Evolutionary conservation across 2,329 filamentous ascomycete species (phyloP).

Genomic region (Malbranchea zuffiana): DNA sequence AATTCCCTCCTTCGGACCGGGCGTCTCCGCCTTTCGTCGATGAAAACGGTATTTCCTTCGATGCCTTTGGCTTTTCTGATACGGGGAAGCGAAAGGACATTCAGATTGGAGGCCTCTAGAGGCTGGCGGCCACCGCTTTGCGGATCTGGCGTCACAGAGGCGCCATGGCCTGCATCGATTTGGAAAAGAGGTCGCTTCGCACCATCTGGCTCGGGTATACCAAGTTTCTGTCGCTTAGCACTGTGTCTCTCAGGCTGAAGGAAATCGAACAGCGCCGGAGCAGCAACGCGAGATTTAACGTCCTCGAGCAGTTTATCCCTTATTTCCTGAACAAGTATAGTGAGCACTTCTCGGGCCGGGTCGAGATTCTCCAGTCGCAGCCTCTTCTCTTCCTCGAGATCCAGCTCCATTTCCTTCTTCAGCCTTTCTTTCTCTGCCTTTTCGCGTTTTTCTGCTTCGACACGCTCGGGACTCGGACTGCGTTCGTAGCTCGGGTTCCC

Average conservation of each 20-base stretch:
- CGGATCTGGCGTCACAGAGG: slow-evolving; percentile 51
- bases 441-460: slow-evolving; percentile 41
- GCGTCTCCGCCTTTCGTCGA: slow-evolving; percentile 55
- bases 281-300: slow-evolving; percentile 76
- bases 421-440: slow-evolving; percentile 56
- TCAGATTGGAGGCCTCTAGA: slow-evolving; percentile 36
- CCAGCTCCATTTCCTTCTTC: slow-evolving; percentile 63
- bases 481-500: slow-evolving; percentile 53
- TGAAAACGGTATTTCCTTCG: slow-evolving; percentile 52
- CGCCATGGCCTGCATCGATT: slow-evolving; percentile 50
- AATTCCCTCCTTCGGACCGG: slow-evolving; percentile 51
- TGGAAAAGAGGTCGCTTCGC: slow-evolving; percentile 45
- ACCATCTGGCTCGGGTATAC: slow-evolving; percentile 59
- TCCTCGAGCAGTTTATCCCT: slow-evolving; percentile 79
- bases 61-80: slow-evolving; percentile 57
- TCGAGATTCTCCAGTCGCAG: slow-evolving; percentile 80
- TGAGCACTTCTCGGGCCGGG: slow-evolving; percentile 73
- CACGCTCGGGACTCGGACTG: slow-evolving; percentile 36
- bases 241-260: slow-evolving; percentile 72
- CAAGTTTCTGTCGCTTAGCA: slow-evolving; percentile 67
- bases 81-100: slow-evolving; percentile 56
- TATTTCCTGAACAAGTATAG: slow-evolving; percentile 68
- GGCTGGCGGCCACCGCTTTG: slow-evolving; percentile 32
- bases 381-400: slow-evolving; percentile 81
- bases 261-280: slow-evolving; percentile 66